These are phyloP conservation scores for Tylopilus plumbeoviolaceoides DNA, from an alignment of 768 basidiomycete genomes.

Conservation along the genomic window DNA sequence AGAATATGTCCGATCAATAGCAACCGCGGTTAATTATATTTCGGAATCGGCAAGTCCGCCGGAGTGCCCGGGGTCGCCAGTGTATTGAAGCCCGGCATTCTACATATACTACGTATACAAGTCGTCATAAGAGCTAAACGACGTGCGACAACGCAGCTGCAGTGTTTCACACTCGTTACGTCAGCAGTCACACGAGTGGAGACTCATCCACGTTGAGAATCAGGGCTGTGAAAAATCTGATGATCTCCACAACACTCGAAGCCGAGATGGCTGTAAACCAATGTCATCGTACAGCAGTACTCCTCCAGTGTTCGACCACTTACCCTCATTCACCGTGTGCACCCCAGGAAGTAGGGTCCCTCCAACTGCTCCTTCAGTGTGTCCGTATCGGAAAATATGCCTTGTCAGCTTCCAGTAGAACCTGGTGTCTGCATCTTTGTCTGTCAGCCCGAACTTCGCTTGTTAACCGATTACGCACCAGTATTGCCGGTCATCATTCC, in stretches of 20 bases:
- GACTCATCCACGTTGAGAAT: slow-evolving; percentile 69
- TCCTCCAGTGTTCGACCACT: slow-evolving; percentile 14
- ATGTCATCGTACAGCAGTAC: neutral
- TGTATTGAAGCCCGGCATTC: no score
- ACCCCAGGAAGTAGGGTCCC: slow-evolving; percentile 36
- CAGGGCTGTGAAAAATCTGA: slow-evolving; percentile 60
- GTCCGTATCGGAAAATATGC: slow-evolving; percentile 70
- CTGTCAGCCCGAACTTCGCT: neutral
- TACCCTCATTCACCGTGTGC: slow-evolving; percentile 76
- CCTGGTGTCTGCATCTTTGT: slow-evolving; percentile 34
- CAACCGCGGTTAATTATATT: no score
- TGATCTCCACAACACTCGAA: slow-evolving; percentile 56
- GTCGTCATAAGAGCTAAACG: no score
- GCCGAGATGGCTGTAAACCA: slow-evolving; percentile 36
- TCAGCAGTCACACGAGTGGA: no score
- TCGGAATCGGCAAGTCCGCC: no score
- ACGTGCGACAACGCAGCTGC: no score
- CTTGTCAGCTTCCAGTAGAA: slow-evolving; percentile 41
- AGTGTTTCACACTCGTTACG: no score
- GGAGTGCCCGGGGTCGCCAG: no score
- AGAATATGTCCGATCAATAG: no score
- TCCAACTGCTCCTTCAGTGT: slow-evolving; percentile 30
- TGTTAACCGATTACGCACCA: slow-evolving; percentile 11
- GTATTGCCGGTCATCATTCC: slow-evolving; percentile 61
- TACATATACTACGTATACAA: no score